A percentile compares a stretch with the other conserved stretches of the same genome.
These are phyloP conservation scores for Russula abietina DNA, from an alignment of 768 basidiomycete genomes.

Conservation along the genomic window DNA sequence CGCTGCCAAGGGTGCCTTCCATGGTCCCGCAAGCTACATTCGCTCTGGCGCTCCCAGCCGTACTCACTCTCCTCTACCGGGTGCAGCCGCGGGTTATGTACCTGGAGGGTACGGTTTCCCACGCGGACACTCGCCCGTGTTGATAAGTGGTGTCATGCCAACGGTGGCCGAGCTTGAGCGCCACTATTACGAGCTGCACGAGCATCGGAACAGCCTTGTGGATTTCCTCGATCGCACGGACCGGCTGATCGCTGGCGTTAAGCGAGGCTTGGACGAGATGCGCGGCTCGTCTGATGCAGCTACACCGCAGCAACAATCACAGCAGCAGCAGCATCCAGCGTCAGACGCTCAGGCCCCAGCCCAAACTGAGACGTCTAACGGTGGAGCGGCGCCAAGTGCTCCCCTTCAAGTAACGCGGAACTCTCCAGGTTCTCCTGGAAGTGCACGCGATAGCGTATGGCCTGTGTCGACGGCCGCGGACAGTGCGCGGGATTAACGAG, in stretches of 20 bases:
- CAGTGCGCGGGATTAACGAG: slow-evolving; percentile 21
- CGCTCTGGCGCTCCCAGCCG: slow-evolving; percentile 64
- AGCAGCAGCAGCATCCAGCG: slow-evolving; percentile 4
- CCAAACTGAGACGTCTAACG: slow-evolving; percentile 16
- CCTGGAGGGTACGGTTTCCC: slow-evolving; percentile 24
- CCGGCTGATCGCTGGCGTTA: slow-evolving; percentile 61
- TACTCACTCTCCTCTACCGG: slow-evolving; percentile 60
- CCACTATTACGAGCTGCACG: slow-evolving; percentile 60
- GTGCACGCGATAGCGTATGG: slow-evolving; percentile 31
- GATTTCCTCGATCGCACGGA: slow-evolving; percentile 75
- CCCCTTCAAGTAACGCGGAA: slow-evolving; percentile 28
- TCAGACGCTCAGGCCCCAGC: slow-evolving; percentile 3
- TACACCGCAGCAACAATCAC: not conserved
- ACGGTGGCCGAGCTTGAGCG: slow-evolving; percentile 59
- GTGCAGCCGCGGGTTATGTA: slow-evolving; percentile 38
- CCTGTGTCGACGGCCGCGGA: slow-evolving; percentile 29
- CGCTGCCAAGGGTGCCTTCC: slow-evolving; percentile 14
- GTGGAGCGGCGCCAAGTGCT: slow-evolving; percentile 24
- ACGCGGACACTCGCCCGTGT: slow-evolving; percentile 47
- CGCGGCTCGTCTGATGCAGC: slow-evolving; percentile 33
- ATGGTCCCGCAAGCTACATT: slow-evolving; percentile 49
- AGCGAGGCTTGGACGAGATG: slow-evolving; percentile 74
- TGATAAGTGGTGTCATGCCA: slow-evolving; percentile 32
- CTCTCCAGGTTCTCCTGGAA: slow-evolving; percentile 25
- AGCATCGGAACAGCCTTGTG: slow-evolving; percentile 59